Conservation (phyloP, 805 yeast species). For the Dipodascus albidus region DNA sequence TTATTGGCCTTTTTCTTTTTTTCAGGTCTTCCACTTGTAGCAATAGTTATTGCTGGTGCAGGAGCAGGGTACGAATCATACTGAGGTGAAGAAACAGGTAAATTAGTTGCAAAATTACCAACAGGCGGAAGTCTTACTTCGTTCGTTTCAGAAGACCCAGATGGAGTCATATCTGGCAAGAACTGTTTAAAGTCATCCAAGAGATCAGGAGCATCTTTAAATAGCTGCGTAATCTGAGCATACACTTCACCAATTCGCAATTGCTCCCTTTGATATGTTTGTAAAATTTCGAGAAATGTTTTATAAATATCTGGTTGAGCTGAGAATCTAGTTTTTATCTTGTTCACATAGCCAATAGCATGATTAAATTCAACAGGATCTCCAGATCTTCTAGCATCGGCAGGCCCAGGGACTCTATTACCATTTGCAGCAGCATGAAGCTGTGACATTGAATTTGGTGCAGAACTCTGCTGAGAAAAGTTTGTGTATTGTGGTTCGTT, state of each 20-base stretch:
- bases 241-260: slow-evolving; percentile 93
- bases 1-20: neutral
- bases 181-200: slow-evolving; percentile 92
- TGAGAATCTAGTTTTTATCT: slow-evolving; percentile 87
- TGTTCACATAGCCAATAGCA: slow-evolving; percentile 92
- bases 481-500: neutral
- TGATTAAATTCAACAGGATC: slow-evolving; percentile 92
- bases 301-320: slow-evolving; percentile 93
- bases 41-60: neutral
- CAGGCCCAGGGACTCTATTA: slow-evolving; percentile 8
- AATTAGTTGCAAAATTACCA: slow-evolving; percentile 65
- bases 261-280: slow-evolving; percentile 93
- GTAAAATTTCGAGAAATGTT: slow-evolving; percentile 85
- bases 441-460: slow-evolving; percentile 23
- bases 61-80: neutral
- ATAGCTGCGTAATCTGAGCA: slow-evolving; percentile 78
- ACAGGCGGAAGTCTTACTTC: slow-evolving; percentile 58
- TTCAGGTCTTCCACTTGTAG: neutral
- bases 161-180: slow-evolving; percentile 64
- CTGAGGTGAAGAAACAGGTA: neutral
- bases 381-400: slow-evolving; percentile 21
- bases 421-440: slow-evolving; percentile 31
- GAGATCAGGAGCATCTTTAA: slow-evolving; percentile 88
- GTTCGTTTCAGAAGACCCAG: slow-evolving; percentile 9
- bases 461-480: neutral